A percentile compares a stretch with the other conserved stretches of the same genome.
Conservation (phyloP, 2,329 filamentous ascomycete genomes). For the Colletotrichum cuscutae region DNA sequence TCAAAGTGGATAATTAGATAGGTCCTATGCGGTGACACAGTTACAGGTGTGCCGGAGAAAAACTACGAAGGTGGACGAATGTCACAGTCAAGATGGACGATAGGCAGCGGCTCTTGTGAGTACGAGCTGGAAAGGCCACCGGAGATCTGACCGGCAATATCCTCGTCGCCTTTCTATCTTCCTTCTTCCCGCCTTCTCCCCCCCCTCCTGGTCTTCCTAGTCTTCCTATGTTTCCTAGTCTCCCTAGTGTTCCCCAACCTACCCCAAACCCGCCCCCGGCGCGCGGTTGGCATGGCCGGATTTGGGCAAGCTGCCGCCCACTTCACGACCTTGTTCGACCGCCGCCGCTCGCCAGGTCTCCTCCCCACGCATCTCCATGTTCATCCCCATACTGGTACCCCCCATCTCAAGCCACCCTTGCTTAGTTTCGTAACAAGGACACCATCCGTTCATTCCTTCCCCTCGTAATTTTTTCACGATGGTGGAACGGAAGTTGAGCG, state of each 20-base stretch:
- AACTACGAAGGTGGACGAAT: neutral
- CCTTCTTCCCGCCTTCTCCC: too few relatives aligned
- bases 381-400: constrained; percentile 19
- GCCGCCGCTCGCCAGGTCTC: neutral
- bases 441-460: neutral
- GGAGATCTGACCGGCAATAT: neutral
- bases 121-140: neutral
- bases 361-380: constrained; percentile 33
- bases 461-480: constrained; percentile 15
- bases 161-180: neutral
- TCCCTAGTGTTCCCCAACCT: constrained; percentile 20
- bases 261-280: constrained; percentile 19
- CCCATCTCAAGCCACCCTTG: constrained; percentile 19
- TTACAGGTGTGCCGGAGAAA: neutral
- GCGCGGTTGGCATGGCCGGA: constrained; percentile 13
- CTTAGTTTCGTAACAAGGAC: constrained; percentile 11
- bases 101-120: neutral
- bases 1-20: constrained; percentile 6
- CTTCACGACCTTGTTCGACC: constrained; percentile 10
- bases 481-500: constrained; percentile 31
- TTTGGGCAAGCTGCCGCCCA: constrained; percentile 24
- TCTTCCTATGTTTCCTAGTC: too few relatives aligned
- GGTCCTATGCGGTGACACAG: neutral
- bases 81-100: neutral
- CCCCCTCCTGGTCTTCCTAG: neutral